Base-by-base conservation (phyloP, 331 rosid genomes). In the Spiraea crenata region DNA sequence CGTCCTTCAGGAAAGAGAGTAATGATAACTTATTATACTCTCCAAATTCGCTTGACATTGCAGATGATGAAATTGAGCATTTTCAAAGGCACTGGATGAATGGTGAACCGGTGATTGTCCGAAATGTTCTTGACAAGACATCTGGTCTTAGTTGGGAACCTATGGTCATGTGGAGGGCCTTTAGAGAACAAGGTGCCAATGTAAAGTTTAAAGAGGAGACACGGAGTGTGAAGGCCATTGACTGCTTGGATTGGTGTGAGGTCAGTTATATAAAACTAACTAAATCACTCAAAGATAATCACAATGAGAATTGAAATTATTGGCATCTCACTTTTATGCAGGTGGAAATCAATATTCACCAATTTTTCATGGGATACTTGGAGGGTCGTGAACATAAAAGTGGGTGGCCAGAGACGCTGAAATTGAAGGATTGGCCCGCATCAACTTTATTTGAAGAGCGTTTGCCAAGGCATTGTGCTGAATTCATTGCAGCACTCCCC, bases 141-240 rank as follows among this genome's bases (percentile, higher is more conserved):
- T 83, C 96, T 13, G 96, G 96, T 77, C 92, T 89, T 80, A 87
- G 96, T 81, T 89, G 96, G 96, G 96, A 89, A 72, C 96, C 96
- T 12, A 86, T 89, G 92, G 96, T 89, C 58, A 87, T 89, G 96
- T 89, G 96, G 92, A 86, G 96, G 74, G 97, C 97, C 69, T 84
- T 89, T 38, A 82, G 77, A 76, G 92, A 89, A 80, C 85, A 89
- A 13, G 96, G 96, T 70, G 75, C 92, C 9, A 86, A 74, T 35
- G 88, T 78, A 57, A 86, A 74, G 81, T 78, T 90, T 75, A 88
- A 86, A 86, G 90, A 88, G 78, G 96, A 84, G 72, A 81, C 89
- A 19, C 17, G 60, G 69, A 80, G 79, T 71, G 82, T 86, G 65
- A 85, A 82, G 74, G 97, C 95, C 72, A 65, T 87, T 50, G 91